phyloP scores from a whole-genome alignment of 2,329 filamentous ascomycete genomes.

The Colletotrichum falcatum region DNA sequence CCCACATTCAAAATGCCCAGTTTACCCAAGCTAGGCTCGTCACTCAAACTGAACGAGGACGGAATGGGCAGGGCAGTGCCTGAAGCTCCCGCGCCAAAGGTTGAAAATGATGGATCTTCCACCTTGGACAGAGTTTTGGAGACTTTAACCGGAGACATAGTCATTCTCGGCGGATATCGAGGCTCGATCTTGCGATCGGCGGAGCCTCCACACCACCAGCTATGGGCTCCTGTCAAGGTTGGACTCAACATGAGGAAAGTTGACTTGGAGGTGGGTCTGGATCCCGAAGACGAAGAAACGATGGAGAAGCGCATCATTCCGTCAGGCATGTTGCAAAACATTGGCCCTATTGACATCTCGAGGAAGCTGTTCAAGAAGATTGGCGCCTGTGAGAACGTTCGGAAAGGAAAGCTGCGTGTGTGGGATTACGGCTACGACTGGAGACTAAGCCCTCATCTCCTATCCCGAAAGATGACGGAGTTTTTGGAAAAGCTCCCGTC shows the following conservation, averaged over 20 bases:
- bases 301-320: constrained; percentile 88
- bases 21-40: constrained; percentile 64
- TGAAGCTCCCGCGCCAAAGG: constrained; percentile 44
- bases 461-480: constrained; percentile 77
- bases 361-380: constrained; percentile 84
- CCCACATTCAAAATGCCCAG: constrained; percentile 80
- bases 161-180: constrained; percentile 90
- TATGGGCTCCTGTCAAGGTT: constrained; percentile 95
- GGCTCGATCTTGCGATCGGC: constrained; percentile 90
- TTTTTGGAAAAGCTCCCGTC: constrained; percentile 82
- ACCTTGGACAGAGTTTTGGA: constrained; percentile 69
- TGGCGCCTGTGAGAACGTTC: constrained; percentile 78
- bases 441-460: constrained; percentile 83
- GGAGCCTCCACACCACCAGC: constrained; percentile 82
- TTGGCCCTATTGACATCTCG: constrained; percentile 92
- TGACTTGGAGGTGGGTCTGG: constrained; percentile 87
- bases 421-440: constrained; percentile 97
- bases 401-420: constrained; percentile 77
- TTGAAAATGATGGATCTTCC: constrained; percentile 42
- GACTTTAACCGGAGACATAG: constrained; percentile 83
- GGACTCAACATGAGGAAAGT: constrained; percentile 92
- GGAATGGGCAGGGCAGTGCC: constrained; percentile 38
- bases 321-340: constrained; percentile 89
- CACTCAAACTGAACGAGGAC: constrained; percentile 45
- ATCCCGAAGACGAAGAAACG: constrained; percentile 82